phyloP scores from a whole-genome alignment of 2,329 filamentous ascomycete species.

The Colletotrichum coccodes region DNA sequence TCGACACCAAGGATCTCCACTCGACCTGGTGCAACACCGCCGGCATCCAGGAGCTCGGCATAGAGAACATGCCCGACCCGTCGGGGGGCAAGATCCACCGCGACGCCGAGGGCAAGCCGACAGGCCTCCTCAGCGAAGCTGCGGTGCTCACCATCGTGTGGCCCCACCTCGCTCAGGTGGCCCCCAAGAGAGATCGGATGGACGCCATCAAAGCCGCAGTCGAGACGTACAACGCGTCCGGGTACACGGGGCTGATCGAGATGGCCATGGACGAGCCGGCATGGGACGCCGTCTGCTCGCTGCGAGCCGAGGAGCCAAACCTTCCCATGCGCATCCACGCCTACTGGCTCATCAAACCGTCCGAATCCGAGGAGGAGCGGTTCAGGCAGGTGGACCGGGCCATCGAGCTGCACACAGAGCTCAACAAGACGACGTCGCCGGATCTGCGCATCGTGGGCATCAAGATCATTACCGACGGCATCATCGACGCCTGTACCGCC shows the following conservation, averaged over 20 bases:
- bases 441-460: slow-evolving; percentile 61
- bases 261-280: slow-evolving; percentile 71
- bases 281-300: slow-evolving; percentile 61
- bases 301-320: slow-evolving; percentile 48
- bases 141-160: slow-evolving; percentile 63
- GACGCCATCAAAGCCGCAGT: slow-evolving; percentile 60
- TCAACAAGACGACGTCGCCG: slow-evolving; percentile 46
- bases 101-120: slow-evolving; percentile 56
- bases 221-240: slow-evolving; percentile 58
- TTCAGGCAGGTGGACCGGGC: slow-evolving; percentile 60
- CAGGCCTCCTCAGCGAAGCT: slow-evolving; percentile 62
- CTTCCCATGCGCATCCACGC: slow-evolving; percentile 60
- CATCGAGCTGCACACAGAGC: slow-evolving; percentile 51
- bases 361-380: slow-evolving; percentile 50
- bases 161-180: slow-evolving; percentile 61
- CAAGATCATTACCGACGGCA: slow-evolving; percentile 68
- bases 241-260: slow-evolving; percentile 66
- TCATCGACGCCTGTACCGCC: slow-evolving; percentile 68
- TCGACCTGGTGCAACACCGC: slow-evolving; percentile 66
- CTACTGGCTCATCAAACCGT: slow-evolving; percentile 67
- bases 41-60: slow-evolving; percentile 59
- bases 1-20: slow-evolving; percentile 67
- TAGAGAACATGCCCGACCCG: slow-evolving; percentile 57
- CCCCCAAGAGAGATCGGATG: slow-evolving; percentile 58
- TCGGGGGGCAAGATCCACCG: slow-evolving; percentile 63